phyloP scores from a whole-genome alignment of 2,329 filamentous ascomycete species.

The Penicillium sumatraense region DNA sequence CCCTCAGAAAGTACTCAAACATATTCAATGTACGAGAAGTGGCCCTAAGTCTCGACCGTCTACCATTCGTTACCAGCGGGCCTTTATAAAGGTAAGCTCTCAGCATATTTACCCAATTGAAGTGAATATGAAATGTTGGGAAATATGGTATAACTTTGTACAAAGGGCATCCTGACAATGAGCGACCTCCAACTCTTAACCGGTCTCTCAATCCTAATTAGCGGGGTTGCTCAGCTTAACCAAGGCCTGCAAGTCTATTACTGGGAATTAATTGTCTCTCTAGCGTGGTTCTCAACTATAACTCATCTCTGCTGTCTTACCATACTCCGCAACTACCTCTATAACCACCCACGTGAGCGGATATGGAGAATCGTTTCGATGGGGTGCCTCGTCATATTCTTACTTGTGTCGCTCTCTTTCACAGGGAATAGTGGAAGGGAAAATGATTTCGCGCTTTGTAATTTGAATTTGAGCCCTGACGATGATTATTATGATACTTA shows the following conservation, averaged over 20 bases:
- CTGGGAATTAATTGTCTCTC: constrained; percentile 7
- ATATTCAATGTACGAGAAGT: not conserved
- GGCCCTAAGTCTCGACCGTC: not conserved
- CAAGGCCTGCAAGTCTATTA: constrained; percentile 11
- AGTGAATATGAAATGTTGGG: no score
- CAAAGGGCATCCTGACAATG: not conserved
- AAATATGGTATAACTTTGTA: not conserved
- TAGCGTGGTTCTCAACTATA: constrained; percentile 15
- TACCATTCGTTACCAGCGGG: no score
- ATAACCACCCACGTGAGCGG: not conserved
- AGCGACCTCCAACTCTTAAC: constrained; percentile 6
- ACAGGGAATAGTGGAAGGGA: not conserved
- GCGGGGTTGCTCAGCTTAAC: constrained; percentile 6
- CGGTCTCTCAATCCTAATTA: constrained; percentile 12
- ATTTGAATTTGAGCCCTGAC: no score
- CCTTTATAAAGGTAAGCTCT: not conserved
- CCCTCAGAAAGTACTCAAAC: not conserved
- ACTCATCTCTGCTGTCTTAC: constrained; percentile 14
- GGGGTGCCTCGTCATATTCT: not conserved
- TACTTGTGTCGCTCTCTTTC: constrained; percentile 2
- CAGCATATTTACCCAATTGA: not conserved
- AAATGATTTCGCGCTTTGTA: no score
- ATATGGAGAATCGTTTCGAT: constrained; percentile 3
- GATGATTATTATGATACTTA: not conserved
- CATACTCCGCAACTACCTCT: constrained; percentile 6